Evolutionary conservation across 2,329 filamentous ascomycete genomes (phyloP).

Genomic region (Talaromyces atroroseus): DNA sequence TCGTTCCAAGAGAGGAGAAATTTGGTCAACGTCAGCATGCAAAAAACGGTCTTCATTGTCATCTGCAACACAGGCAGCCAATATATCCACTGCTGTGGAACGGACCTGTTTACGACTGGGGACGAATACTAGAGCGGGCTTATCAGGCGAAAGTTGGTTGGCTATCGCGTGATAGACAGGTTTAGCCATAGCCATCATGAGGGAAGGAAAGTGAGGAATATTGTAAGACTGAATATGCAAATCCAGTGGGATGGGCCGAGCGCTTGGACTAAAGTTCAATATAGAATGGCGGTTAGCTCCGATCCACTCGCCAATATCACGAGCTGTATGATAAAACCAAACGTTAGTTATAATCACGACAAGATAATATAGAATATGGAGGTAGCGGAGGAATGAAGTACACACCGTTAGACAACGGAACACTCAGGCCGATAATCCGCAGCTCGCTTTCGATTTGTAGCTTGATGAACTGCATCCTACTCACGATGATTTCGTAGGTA

Average conservation of each 20-base stretch:
- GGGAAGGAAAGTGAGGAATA: slow-evolving; percentile 92
- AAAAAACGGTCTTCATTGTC: slow-evolving; percentile 93
- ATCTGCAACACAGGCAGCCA: slow-evolving; percentile 80
- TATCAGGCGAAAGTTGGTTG: slow-evolving; percentile 72
- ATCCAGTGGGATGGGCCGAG: slow-evolving; percentile 82
- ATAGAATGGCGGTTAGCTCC: slow-evolving; percentile 97
- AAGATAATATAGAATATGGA: neutral
- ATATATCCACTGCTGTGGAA: slow-evolving; percentile 75
- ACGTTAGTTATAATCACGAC: neutral
- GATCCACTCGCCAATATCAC: slow-evolving; percentile 95
- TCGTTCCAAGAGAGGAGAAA: slow-evolving; percentile 73
- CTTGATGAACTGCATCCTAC: slow-evolving; percentile 93
- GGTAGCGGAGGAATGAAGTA: neutral
- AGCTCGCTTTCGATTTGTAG: slow-evolving; percentile 78
- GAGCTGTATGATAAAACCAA: slow-evolving; percentile 43
- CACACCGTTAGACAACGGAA: slow-evolving; percentile 70
- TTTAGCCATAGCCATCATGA: slow-evolving; percentile 98
- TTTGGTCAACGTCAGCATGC: slow-evolving; percentile 74
- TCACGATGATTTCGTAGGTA: slow-evolving; percentile 94
- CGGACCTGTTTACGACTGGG: slow-evolving; percentile 90
- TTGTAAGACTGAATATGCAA: slow-evolving; percentile 93
- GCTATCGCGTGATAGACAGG: slow-evolving; percentile 85
- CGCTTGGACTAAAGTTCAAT: slow-evolving; percentile 95
- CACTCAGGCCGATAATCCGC: slow-evolving; percentile 82
- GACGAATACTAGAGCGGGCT: slow-evolving; percentile 87